These are phyloP conservation scores for Mimosa pudica DNA, from an alignment of 306 rosid species.

Conservation along the genomic window DNA sequence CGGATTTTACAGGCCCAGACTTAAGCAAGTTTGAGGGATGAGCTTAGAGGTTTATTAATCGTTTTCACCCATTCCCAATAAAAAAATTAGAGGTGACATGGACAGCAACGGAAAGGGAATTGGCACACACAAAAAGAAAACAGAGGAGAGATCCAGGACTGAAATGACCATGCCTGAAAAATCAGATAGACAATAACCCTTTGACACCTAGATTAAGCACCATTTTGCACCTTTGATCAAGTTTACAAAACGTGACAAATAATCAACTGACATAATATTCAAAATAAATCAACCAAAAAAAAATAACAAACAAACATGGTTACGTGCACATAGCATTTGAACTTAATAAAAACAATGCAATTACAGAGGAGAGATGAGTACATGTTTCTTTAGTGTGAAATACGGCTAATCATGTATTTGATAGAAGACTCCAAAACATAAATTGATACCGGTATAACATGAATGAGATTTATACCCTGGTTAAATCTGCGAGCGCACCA, in stretches of 20 bases:
- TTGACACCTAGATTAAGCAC: neutral
- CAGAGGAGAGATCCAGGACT: neutral
- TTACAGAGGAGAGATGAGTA: neutral
- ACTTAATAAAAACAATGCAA: neutral
- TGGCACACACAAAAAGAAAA: neutral
- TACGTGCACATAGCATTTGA: neutral
- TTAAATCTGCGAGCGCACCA: constrained; percentile 99
- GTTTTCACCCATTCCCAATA: neutral
- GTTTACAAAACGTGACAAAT: neutral
- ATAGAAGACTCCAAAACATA: constrained; percentile 18
- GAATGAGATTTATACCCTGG: constrained; percentile 63
- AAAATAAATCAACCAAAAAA: neutral
- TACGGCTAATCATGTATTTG: neutral
- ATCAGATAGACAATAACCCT: neutral
- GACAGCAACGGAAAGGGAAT: neutral
- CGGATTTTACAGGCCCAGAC: neutral
- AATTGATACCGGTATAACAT: neutral
- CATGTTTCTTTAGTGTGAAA: too few relatives aligned
- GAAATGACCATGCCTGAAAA: neutral
- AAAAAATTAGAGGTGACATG: neutral
- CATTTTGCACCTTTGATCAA: neutral
- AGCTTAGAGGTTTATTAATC: neutral
- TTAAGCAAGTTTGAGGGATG: neutral
- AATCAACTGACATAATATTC: neutral
- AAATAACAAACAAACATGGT: neutral